Conservation (phyloP, 352 stramenopile genomes). For the Aphanomyces euteiches region DNA sequence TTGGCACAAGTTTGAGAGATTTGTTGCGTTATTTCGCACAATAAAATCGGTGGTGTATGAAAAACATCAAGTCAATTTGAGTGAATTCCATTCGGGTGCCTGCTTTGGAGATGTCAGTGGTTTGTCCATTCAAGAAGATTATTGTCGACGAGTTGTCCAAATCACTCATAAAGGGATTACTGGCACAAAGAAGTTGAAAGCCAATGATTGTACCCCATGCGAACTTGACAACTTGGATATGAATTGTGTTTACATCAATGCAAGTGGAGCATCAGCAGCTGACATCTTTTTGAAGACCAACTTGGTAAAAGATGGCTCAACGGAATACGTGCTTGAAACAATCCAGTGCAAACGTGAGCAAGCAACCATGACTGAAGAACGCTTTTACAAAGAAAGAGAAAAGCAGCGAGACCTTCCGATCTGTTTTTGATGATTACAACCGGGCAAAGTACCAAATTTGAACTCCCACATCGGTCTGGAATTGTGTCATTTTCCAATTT, state of each 20-base stretch:
- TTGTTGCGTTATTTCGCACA: constrained; percentile 1
- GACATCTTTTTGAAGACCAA: no score
- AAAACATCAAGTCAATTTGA: not conserved
- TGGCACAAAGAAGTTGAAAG: not conserved
- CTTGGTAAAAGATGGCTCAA: no score
- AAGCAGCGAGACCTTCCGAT: no score
- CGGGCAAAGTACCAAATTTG: no score
- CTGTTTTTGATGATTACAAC: no score
- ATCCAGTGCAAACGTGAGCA: no score
- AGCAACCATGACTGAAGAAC: no score
- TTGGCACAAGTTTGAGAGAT: not conserved
- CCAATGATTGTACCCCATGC: not conserved
- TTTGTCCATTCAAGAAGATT: not conserved
- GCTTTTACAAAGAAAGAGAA: no score
- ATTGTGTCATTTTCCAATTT: not conserved
- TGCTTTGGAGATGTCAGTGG: not conserved
- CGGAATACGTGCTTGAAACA: no score
- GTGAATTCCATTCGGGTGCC: not conserved
- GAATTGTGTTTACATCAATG: not conserved
- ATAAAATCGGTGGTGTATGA: not conserved
- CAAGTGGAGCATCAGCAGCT: not conserved
- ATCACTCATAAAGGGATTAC: not conserved
- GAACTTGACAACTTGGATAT: not conserved
- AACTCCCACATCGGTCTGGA: not conserved
- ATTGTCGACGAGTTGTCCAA: not conserved